Conservation (phyloP, 768 basidiomycete species). For the Boletellus sp. region DNA sequence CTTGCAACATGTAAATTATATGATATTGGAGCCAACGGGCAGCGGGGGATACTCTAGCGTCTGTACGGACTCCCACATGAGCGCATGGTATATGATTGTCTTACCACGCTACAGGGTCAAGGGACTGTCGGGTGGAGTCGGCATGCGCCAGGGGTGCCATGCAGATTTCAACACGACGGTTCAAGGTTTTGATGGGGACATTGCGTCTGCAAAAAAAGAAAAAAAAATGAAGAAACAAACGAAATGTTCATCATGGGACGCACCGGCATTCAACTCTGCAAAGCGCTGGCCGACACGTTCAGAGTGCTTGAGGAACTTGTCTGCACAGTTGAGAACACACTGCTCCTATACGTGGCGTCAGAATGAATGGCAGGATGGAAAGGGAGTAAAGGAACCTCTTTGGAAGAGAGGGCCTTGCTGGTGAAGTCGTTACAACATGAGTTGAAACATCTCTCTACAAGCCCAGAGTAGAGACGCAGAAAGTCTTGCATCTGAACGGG, state of each 20-base stretch:
- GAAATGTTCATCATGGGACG: constrained; percentile 24
- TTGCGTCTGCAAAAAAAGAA: constrained; percentile 28
- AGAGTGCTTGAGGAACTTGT: constrained; percentile 97
- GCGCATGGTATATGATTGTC: constrained; percentile 5
- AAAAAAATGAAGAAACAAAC: not conserved
- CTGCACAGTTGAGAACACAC: constrained; percentile 90
- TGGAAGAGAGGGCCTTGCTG: constrained; percentile 85
- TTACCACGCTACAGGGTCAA: constrained; percentile 12
- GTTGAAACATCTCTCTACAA: constrained; percentile 95
- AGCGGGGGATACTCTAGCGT: constrained; percentile 16
- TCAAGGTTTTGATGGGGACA: constrained; percentile 31
- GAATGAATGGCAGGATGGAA: constrained; percentile 1
- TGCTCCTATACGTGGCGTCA: constrained; percentile 55
- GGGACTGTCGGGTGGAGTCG: constrained; percentile 2
- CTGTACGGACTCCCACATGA: constrained; percentile 14
- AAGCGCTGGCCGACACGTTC: constrained; percentile 91
- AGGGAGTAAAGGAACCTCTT: constrained; percentile 60
- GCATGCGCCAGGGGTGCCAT: not conserved
- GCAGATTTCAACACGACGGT: not conserved
- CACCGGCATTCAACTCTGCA: constrained; percentile 89
- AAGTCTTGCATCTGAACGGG: constrained; percentile 92
- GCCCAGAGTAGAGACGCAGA: constrained; percentile 86
- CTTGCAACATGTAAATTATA: constrained; percentile 1
- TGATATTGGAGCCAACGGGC: constrained; percentile 14
- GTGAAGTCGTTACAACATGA: constrained; percentile 97